These are phyloP conservation scores for Diplosphaera chodatii DNA, from an alignment of 139 green algal genomes.

Conservation along the genomic window DNA sequence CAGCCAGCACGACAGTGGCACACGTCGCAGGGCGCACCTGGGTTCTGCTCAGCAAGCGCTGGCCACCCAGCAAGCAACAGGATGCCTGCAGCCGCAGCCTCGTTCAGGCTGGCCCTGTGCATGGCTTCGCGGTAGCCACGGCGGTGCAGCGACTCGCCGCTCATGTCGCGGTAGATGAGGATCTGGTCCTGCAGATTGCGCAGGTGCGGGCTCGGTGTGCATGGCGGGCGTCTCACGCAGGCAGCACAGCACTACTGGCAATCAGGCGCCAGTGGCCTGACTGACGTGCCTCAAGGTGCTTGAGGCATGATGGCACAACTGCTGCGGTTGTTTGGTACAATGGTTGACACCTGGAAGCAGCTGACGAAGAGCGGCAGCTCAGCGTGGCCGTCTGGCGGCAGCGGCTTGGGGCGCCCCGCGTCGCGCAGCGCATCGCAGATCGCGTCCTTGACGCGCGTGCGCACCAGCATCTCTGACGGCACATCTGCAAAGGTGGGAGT, in stretches of 20 bases:
- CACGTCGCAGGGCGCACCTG: not conserved
- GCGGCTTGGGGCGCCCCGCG: conserved; percentile 41
- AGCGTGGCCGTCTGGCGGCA: conserved; percentile 33
- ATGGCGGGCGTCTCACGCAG: no score
- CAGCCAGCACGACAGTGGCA: no score
- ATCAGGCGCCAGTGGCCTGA: no score
- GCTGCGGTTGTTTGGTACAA: not conserved
- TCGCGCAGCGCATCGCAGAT: conserved; percentile 77
- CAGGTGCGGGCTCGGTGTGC: no score
- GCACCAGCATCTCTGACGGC: conserved; percentile 33
- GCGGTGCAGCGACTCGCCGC: conserved; percentile 73
- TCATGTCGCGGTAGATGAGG: conserved; percentile 78
- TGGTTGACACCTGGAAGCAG: conserved; percentile 49
- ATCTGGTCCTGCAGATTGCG: conserved; percentile 6
- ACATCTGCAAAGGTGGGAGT: not conserved
- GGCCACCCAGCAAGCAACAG: conserved; percentile 61
- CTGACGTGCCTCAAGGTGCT: no score
- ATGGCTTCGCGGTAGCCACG: conserved; percentile 77
- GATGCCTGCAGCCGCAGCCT: conserved; percentile 77
- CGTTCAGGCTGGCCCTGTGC: conserved; percentile 84
- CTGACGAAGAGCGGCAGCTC: conserved; percentile 77
- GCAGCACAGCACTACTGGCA: no score
- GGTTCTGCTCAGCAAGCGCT: not conserved
- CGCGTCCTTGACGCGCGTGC: conserved; percentile 62
- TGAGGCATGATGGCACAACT: no score